Evolutionary conservation across 2,329 filamentous ascomycete genomes (phyloP).

Genomic region (Chaetoscypha palmicola): DNA sequence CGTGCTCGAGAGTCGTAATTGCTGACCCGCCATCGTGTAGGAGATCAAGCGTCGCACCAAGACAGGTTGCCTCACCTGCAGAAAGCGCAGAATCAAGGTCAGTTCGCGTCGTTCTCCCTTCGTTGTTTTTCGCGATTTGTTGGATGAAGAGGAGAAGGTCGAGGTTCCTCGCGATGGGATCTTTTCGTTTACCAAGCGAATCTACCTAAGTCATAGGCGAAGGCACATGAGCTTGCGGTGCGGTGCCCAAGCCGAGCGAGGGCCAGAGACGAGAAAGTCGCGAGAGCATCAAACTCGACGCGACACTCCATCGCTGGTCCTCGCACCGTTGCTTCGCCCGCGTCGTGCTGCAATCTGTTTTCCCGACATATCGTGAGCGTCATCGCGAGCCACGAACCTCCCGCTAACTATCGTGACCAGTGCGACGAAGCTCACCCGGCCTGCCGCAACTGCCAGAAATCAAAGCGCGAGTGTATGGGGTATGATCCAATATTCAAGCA

Average conservation of each 20-base stretch:
- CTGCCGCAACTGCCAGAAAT: conserved; percentile 86
- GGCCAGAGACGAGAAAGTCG: conserved; percentile 8
- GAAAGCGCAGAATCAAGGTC: conserved; percentile 68
- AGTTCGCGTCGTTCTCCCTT: conserved; percentile 30
- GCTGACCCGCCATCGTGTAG: conserved; percentile 33
- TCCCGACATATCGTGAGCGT: too few species aligned
- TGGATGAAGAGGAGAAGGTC: conserved; percentile 22
- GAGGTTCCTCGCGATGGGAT: conserved; percentile 28
- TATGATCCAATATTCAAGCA: conserved; percentile 85
- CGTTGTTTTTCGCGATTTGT: conserved; percentile 15
- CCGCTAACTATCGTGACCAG: conserved; percentile 42
- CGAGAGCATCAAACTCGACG: conserved; percentile 6
- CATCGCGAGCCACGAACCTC: too few species aligned
- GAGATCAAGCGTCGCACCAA: conserved; percentile 72
- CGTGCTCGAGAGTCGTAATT: conserved; percentile 11
- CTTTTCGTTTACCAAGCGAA: conserved; percentile 33
- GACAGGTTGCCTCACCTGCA: conserved; percentile 61
- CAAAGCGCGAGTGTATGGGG: conserved; percentile 77
- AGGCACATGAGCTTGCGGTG: conserved; percentile 30
- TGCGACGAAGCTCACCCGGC: conserved; percentile 94
- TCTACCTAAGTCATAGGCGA: conserved; percentile 32
- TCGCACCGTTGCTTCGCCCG: background rate
- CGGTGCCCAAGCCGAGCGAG: conserved; percentile 17
- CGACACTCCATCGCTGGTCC: background rate
- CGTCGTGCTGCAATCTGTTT: background rate